Evolutionary conservation across 768 basidiomycete species (phyloP).

Genomic region (Kwoniella newhampshirensis): DNA sequence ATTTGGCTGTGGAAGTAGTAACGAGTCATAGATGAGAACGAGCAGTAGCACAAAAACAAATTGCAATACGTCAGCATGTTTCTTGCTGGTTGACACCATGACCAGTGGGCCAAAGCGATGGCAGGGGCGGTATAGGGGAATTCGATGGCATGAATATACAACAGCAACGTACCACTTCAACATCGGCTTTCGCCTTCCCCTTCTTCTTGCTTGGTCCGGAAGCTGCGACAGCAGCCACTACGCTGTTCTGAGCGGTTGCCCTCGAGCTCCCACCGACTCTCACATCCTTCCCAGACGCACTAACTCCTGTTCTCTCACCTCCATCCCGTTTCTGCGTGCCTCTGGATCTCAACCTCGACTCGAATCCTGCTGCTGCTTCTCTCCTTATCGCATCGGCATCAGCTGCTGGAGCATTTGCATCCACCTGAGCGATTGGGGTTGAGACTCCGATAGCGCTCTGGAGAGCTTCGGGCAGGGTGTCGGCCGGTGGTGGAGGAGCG

Average conservation of each 20-base stretch:
- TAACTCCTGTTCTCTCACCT: slow-evolving; percentile 35
- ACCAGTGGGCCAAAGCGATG: neutral
- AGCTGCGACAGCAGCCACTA: neutral
- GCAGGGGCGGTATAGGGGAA: no score
- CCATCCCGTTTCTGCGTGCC: slow-evolving; percentile 17
- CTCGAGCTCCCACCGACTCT: slow-evolving; percentile 33
- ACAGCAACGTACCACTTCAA: slow-evolving; percentile 20
- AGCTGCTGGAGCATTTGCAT: neutral
- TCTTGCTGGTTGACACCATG: no score
- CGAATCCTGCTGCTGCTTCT: slow-evolving; percentile 39
- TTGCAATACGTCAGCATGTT: no score
- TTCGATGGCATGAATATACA: no score
- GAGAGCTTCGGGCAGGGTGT: slow-evolving; percentile 26
- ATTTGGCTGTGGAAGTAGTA: slow-evolving; percentile 52
- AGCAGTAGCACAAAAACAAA: no score
- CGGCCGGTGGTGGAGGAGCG: slow-evolving; percentile 18
- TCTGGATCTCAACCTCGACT: slow-evolving; percentile 23
- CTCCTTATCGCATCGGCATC: slow-evolving; percentile 33
- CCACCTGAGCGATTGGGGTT: neutral
- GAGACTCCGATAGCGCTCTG: slow-evolving; percentile 13
- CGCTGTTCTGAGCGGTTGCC: slow-evolving; percentile 15
- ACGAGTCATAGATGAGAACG: neutral
- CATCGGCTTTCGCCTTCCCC: slow-evolving; percentile 24
- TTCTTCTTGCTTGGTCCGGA: slow-evolving; percentile 25
- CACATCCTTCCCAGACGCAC: slow-evolving; percentile 40